Base-by-base conservation (phyloP, 73 alveolate species). In the Paramecium sexaurelia region DNA sequence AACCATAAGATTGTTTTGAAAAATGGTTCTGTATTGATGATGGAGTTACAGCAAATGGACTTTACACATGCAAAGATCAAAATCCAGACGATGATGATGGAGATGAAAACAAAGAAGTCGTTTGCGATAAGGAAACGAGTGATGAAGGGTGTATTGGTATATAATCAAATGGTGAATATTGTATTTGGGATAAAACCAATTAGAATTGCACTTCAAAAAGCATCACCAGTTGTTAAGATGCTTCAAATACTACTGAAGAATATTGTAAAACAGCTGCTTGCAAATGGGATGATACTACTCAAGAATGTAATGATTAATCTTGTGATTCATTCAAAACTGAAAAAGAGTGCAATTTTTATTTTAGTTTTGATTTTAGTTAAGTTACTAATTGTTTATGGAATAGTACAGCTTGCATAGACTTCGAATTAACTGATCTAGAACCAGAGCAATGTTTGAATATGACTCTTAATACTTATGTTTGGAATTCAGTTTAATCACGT, bases 311-410 rank as follows among this genome's bases (percentile, higher is more conserved):
- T 3, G 83, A 61, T 61, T 61, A 26, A 61, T 61, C 83, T 26
- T 61, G 83, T 26, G 83, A 61, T 29, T 11, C 6, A 61, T 61
- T 61, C 9, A 11, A 26, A 61, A 61, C 24, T 2, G 83, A 61
- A 11, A 20, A 5, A 1, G 27, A 29, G 11, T 61, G 83, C 43
- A 19, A 61, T 26, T 61, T 61, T 3, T 61, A 26, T 29, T 61
- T 61, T 24, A 61, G 8, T 27, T 61, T 61, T 61, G 83, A 61
- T 61, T 61, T 29, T 6, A 26, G 47, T 24, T 22, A 61, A 61
- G 83, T 61, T 9, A 61, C 83, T 10, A 10, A 15, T 10, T 61
- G 83, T 61, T 61, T 61, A 61, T 61, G 83, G 83, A 61, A 61
- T 6, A n/a, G 43, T 61, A 22, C 41, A 24, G 1, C 24, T 2